A percentile compares a stretch with the other conserved stretches of the same genome.
These are phyloP conservation scores for Globisporangium ultimum DNA, from an alignment of 352 stramenopile genomes.

Conservation along the genomic window DNA sequence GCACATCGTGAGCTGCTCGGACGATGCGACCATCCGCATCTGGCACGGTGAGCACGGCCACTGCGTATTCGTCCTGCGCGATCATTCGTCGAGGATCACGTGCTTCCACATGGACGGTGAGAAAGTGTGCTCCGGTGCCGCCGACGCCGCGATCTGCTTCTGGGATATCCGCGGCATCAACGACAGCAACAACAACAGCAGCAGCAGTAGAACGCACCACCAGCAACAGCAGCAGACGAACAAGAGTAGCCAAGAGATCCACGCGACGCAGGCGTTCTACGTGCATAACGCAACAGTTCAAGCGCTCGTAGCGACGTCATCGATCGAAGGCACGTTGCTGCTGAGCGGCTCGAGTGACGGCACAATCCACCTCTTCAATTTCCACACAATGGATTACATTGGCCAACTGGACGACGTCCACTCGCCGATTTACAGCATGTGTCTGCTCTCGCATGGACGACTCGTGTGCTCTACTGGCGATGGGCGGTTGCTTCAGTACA, in stretches of 20 bases:
- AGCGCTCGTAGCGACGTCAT: slow-evolving; percentile 24
- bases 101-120: slow-evolving; percentile 26
- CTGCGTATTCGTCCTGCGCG: slow-evolving; percentile 35
- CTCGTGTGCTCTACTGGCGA: slow-evolving; percentile 72
- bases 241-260: slow-evolving; percentile 2
- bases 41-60: slow-evolving; percentile 45
- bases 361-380: slow-evolving; percentile 67
- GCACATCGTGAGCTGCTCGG: slow-evolving; percentile 50
- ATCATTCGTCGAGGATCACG: slow-evolving; percentile 49
- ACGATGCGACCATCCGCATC: slow-evolving; percentile 56
- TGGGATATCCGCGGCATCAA: slow-evolving; percentile 30
- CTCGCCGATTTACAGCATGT: slow-evolving; percentile 55
- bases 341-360: slow-evolving; percentile 73
- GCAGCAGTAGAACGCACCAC: slow-evolving; percentile 2
- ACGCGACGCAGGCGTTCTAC: slow-evolving; percentile 26
- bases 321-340: slow-evolving; percentile 19
- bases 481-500: slow-evolving; percentile 48
- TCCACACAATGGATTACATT: slow-evolving; percentile 35
- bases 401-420: slow-evolving; percentile 36
- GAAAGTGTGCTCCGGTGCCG: slow-evolving; percentile 53
- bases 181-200: slow-evolving; percentile 6
- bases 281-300: slow-evolving; percentile 57
- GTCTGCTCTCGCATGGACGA: slow-evolving; percentile 17
- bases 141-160: slow-evolving; percentile 56
- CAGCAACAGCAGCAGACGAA: too few species aligned